These are phyloP conservation scores for Phytophthora vignae DNA, from an alignment of 352 stramenopile species.

Conservation along the genomic window DNA sequence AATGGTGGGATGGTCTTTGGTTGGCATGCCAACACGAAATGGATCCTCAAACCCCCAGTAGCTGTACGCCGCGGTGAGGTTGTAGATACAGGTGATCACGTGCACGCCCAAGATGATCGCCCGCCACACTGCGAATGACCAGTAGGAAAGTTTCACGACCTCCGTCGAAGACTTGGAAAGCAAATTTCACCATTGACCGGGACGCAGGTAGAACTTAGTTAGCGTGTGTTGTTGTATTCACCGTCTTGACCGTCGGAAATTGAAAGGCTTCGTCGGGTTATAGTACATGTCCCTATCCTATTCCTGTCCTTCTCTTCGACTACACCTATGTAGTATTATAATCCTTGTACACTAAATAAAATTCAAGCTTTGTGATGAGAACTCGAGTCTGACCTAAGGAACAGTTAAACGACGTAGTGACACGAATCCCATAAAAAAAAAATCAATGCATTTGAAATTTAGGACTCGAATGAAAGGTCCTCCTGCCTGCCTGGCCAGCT, in stretches of 20 bases:
- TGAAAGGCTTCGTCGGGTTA: too few species aligned
- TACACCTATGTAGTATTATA: too few species aligned
- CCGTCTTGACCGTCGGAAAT: too few species aligned
- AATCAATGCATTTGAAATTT: neutral
- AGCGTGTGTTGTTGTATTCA: too few species aligned
- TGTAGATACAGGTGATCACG: constrained; percentile 1
- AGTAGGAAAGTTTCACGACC: constrained; percentile 16
- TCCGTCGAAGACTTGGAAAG: neutral
- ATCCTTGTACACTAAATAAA: too few species aligned
- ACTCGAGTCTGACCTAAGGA: too few species aligned
- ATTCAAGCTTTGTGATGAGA: too few species aligned
- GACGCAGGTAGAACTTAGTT: too few species aligned
- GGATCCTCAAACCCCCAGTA: constrained; percentile 22
- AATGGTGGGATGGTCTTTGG: constrained; percentile 18
- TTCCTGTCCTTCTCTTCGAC: too few species aligned
- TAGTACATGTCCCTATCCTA: too few species aligned
- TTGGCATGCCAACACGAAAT: constrained; percentile 12
- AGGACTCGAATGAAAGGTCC: neutral
- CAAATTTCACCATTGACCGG: too few species aligned
- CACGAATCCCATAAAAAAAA: neutral
- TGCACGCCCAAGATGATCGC: constrained; percentile 20
- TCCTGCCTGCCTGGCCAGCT: neutral
- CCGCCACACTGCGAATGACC: constrained; percentile 26
- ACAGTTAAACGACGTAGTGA: too few species aligned
- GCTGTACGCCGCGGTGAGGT: neutral